Conservation (phyloP, 345 rosid species). For the Trapa incisa region DNA sequence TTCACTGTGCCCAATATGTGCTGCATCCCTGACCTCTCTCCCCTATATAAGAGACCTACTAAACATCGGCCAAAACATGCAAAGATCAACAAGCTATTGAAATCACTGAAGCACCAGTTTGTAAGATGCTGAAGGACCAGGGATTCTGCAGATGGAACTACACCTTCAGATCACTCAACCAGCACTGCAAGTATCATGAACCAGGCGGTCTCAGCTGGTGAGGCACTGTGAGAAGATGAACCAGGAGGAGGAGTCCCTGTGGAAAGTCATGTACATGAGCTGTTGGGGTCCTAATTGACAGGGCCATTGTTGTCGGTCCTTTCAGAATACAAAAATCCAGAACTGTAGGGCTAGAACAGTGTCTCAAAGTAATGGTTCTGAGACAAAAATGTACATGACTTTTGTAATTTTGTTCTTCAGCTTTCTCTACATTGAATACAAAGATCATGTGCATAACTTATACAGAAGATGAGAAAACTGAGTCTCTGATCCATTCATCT, state of each 20-base stretch:
- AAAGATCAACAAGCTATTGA: slow-evolving; percentile 2
- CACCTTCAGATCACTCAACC: slow-evolving; percentile 24
- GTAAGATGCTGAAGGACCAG: slow-evolving; percentile 29
- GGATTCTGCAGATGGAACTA: slow-evolving; percentile 53
- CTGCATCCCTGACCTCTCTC: neutral
- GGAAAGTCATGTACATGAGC: slow-evolving; percentile 20
- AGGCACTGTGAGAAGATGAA: slow-evolving; percentile 14
- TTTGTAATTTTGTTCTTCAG: neutral
- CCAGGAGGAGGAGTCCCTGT: slow-evolving; percentile 15
- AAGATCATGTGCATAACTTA: neutral
- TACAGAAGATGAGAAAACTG: neutral
- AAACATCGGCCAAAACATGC: neutral
- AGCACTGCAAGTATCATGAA: slow-evolving; percentile 26
- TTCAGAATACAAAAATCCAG: too few species aligned
- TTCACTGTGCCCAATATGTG: neutral
- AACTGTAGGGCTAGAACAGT: neutral
- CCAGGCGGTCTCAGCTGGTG: slow-evolving; percentile 28
- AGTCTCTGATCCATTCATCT: neutral
- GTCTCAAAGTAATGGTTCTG: neutral
- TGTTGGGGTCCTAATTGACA: slow-evolving; percentile 14
- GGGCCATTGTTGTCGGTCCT: too few species aligned
- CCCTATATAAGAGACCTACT: neutral
- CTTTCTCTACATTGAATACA: neutral
- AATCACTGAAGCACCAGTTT: too few species aligned
- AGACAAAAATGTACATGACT: neutral